Percentiles rank a stretch among this genome's conserved stretches.
Conservation (phyloP, 2,329 filamentous ascomycete genomes). For the Claviceps pusilla region DNA sequence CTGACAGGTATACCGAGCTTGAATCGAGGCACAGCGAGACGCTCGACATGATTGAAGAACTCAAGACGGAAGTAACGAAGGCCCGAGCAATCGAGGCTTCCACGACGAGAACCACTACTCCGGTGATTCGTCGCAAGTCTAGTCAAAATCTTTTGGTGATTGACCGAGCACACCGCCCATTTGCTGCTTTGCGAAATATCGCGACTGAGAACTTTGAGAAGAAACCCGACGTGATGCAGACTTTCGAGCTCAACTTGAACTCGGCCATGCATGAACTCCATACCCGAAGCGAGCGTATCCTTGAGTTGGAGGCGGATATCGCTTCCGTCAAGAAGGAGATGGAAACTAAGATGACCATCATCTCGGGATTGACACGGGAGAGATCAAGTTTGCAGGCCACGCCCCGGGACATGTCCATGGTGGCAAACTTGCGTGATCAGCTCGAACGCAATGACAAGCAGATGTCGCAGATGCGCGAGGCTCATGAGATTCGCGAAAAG, state of each 20-base stretch:
- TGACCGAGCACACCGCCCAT: conserved; percentile 81
- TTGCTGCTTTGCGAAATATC: conserved; percentile 78
- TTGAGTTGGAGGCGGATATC: conserved; percentile 76
- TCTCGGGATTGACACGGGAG: conserved; percentile 84
- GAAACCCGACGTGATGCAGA: conserved; percentile 73
- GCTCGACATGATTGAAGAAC: conserved; percentile 73
- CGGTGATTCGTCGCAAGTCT: conserved; percentile 84
- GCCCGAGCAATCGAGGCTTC: conserved; percentile 47
- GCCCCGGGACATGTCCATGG: conserved; percentile 80
- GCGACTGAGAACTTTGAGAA: conserved; percentile 73
- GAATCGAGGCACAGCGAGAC: conserved; percentile 70
- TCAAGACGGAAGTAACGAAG: conserved; percentile 74
- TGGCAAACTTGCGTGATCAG: conserved; percentile 75
- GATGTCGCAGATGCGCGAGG: conserved; percentile 57
- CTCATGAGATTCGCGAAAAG: conserved; percentile 58
- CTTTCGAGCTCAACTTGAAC: conserved; percentile 83
- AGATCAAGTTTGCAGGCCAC: conserved; percentile 73
- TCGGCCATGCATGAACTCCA: conserved; percentile 87
- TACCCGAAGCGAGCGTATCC: conserved; percentile 71
- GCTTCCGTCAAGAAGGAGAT: conserved; percentile 81
- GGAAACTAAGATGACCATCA: conserved; percentile 92
- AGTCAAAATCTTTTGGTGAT: conserved; percentile 77
- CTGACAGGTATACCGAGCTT: conserved; percentile 67
- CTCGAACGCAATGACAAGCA: conserved; percentile 75
- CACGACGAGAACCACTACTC: conserved; percentile 49